Percentiles rank a stretch among this genome's conserved stretches.
Conservation (phyloP, 306 rosid genomes). For the Astragalus glycyphyllos region DNA sequence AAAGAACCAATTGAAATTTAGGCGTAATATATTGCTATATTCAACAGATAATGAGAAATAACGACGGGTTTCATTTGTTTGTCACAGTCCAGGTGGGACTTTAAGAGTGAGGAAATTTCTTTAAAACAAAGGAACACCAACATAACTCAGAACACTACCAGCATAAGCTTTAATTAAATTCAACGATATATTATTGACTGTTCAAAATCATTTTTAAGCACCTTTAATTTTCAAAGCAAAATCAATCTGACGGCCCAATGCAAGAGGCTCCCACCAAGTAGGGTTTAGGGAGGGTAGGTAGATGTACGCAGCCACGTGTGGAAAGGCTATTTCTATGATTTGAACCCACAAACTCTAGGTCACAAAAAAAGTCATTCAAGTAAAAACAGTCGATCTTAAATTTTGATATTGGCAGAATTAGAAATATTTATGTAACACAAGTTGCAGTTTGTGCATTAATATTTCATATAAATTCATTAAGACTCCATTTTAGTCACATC, state of each 20-base stretch:
- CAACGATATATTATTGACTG: neutral
- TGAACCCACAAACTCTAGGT: too few relatives aligned
- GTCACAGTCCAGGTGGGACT: neutral
- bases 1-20: conserved; percentile 6
- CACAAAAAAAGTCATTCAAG: too few relatives aligned
- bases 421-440: conserved; percentile 1
- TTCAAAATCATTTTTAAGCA: conserved; percentile 18
- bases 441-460: neutral
- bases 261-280: too few relatives aligned
- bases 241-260: neutral
- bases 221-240: conserved; percentile 6
- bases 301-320: too few relatives aligned
- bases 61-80: neutral
- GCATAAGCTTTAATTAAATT: conserved; percentile 24
- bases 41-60: conserved; percentile 6
- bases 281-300: too few relatives aligned
- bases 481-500: conserved; percentile 17
- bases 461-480: conserved; percentile 7
- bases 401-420: neutral
- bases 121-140: conserved; percentile 23
- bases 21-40: conserved; percentile 9
- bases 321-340: too few relatives aligned
- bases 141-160: neutral
- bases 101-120: neutral
- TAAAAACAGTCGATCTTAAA: neutral